Base-by-base conservation (phyloP, 306 rosid genomes). In the Cicer arietinum region DNA sequence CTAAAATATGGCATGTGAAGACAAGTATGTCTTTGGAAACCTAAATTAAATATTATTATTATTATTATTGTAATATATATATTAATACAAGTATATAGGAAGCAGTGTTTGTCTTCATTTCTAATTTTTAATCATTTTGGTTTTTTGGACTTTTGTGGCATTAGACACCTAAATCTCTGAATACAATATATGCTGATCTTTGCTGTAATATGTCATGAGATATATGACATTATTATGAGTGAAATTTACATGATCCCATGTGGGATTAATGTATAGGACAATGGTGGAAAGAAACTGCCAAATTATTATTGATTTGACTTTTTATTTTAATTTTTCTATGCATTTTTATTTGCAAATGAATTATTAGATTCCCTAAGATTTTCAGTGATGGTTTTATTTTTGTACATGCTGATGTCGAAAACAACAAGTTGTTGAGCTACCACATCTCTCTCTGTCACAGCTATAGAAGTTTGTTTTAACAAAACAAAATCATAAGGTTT, bases 211-310 rank as follows among this genome's bases (percentile, higher is more conserved):
- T 78, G 52, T 83, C 88, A 86, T 84, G 88, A 56, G 89, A 69
- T 35, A 44, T 39, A 45, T 52, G 13, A 43, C 6, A 30, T 30
- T 58, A 78, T 54, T 35, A 66, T 61, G 86, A 79, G 85, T 88
- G 85, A 86, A 61, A 52, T 53, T 60, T 83, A 85, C 88, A 77
- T 72, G 47, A 81, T 60, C 88, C 88, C 91, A 86, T 86, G 96
- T 81, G 89, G 71, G 47, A 48, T 67, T 35, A 73, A 54, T 66
- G 68, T 64, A 59, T 66, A 60, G 78, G 88, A 81, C 81, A 81
- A 74, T 66, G 58, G 40, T 35, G 76, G 77, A 77, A 3, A 48
- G 77, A 68, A 70, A 53, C 74, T 67, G 76, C 52, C 46, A 51
- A 30, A 39, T 74, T 60, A 71, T 67, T 78, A 71, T 67, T 78